Conservation (phyloP, 495 filamentous ascomycete species). For the Pyrenopolyporus hunteri region DNA sequence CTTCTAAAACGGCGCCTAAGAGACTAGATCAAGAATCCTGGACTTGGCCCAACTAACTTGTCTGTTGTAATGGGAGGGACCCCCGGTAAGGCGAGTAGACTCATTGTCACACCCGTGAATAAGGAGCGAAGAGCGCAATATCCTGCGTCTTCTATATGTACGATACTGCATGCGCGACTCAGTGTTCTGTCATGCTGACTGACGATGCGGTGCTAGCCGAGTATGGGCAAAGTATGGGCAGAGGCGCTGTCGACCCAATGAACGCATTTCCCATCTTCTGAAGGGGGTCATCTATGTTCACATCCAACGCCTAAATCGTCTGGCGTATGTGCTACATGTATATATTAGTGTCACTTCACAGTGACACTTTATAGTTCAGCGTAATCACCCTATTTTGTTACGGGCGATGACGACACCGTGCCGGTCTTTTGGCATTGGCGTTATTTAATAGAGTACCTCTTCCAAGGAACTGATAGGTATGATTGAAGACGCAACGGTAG, state of each 20-base stretch:
- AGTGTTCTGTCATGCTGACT: slow-evolving; percentile 11
- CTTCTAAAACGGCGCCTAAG: slow-evolving; percentile 15
- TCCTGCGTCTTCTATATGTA: background rate
- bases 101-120: slow-evolving; percentile 26
- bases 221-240: too few species aligned
- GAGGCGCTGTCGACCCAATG: too few species aligned
- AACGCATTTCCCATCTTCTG: too few species aligned
- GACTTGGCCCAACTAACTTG: slow-evolving; percentile 26
- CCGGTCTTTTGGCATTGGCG: background rate
- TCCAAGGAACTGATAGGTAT: background rate
- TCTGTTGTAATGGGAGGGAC: slow-evolving; percentile 22
- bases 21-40: slow-evolving; percentile 15
- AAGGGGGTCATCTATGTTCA: too few species aligned
- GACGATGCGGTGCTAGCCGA: slow-evolving; percentile 7
- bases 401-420: slow-evolving; percentile 15
- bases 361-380: too few species aligned
- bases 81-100: slow-evolving; percentile 10
- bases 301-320: too few species aligned
- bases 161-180: slow-evolving; percentile 27
- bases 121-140: slow-evolving; percentile 4
- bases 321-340: slow-evolving; percentile 29
- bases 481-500: background rate
- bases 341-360: too few species aligned
- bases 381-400: too few species aligned
- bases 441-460: too few species aligned